Evolutionary conservation across 345 rosid genomes (phyloP).

Genomic region (Gossypium mustelinum): DNA sequence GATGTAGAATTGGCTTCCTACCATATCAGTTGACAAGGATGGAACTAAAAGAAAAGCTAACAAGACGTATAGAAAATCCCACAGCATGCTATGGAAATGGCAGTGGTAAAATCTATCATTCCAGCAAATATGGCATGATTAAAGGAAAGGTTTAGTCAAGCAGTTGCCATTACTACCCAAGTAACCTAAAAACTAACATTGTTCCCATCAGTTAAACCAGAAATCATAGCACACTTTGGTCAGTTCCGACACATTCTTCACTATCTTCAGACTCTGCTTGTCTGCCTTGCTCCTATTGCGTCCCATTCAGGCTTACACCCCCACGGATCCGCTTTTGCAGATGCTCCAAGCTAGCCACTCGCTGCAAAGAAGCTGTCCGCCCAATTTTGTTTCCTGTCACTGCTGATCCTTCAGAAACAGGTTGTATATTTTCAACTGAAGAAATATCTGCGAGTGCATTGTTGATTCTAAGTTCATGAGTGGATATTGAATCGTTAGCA

Average conservation of each 20-base stretch:
- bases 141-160: not conserved
- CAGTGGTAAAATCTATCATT: not conserved
- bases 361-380: constrained; percentile 60
- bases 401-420: constrained; percentile 25
- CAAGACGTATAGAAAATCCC: not conserved
- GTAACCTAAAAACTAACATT: not conserved
- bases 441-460: constrained; percentile 39
- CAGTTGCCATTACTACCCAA: not conserved
- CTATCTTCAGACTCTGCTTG: not conserved
- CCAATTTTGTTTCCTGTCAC: constrained; percentile 50
- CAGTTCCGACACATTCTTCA: constrained; percentile 9
- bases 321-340: constrained; percentile 80
- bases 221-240: not conserved
- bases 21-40: not conserved
- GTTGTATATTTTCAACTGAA: constrained; percentile 37
- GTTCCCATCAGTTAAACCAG: not conserved
- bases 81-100: not conserved
- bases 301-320: constrained; percentile 29
- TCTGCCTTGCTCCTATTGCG: constrained; percentile 18
- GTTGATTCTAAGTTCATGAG: constrained; percentile 29
- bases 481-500: constrained; percentile 26
- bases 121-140: not conserved
- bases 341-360: constrained; percentile 92
- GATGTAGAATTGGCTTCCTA: not conserved
- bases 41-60: not conserved